Conservation (phyloP, 2,329 filamentous ascomycete genomes). For the Penicillium sp. region DNA sequence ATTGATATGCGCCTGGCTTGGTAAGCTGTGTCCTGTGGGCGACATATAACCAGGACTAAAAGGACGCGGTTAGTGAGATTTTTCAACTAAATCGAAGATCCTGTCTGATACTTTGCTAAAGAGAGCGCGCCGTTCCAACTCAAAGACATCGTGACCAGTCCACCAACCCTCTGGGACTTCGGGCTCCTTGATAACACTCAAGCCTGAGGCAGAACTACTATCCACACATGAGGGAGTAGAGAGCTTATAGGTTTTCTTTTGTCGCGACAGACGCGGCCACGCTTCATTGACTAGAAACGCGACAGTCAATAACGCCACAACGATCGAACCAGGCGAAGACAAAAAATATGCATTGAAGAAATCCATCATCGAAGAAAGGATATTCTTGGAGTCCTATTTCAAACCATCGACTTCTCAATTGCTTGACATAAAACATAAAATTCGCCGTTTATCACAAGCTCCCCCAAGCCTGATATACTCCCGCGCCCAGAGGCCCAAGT, state of each 20-base stretch:
- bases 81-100: not conserved
- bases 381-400: not conserved
- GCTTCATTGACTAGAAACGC: conserved; percentile 13
- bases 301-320: conserved; percentile 19
- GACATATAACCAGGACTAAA: conserved; percentile 42
- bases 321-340: conserved; percentile 13
- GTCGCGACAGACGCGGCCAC: conserved; percentile 16
- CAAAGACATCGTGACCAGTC: conserved; percentile 48
- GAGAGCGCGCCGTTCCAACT: conserved; percentile 54
- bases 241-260: conserved; percentile 2
- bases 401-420: not conserved
- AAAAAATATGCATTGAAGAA: conserved; percentile 15
- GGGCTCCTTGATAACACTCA: conserved; percentile 43
- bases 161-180: conserved; percentile 46
- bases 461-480: conserved; percentile 23
- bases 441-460: not conserved
- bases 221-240: not conserved
- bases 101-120: conserved; percentile 49
- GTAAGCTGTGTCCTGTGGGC: conserved; percentile 51
- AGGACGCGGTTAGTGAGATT: not conserved
- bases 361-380: conserved; percentile 14
- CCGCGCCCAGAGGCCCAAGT: conserved; percentile 13
- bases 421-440: not conserved
- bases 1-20: conserved; percentile 61
- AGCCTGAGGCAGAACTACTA: not conserved